A percentile compares a stretch with the other conserved stretches of the same genome.
Evolutionary conservation across 108 stramenopile species (phyloP).

Genomic region (Cyclostephanos tholiformis): DNA sequence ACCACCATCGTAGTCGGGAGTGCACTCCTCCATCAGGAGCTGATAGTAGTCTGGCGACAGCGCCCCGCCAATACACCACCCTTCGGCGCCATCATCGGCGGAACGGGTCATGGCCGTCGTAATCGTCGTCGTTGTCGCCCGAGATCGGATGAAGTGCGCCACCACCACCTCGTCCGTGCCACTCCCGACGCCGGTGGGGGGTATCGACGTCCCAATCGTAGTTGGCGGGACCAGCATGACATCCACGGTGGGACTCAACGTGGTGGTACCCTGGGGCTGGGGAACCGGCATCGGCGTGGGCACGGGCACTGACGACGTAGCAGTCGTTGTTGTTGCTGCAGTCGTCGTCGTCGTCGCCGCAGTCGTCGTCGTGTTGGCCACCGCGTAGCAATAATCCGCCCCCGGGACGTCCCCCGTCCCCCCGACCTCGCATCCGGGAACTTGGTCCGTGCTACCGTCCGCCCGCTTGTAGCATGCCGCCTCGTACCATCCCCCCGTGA

Average conservation of each 20-base stretch:
- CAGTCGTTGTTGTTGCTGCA: background rate
- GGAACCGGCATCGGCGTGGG: background rate
- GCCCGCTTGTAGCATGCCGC: conserved; percentile 36
- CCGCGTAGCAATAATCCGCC: conserved; percentile 45
- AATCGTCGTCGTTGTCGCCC: background rate
- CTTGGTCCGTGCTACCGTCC: conserved; percentile 30
- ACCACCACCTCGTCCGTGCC: background rate
- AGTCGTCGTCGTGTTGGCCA: too few species aligned
- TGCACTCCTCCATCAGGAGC: conserved; percentile 35
- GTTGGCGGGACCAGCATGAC: background rate
- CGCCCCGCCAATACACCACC: conserved; percentile 46
- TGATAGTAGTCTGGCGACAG: conserved; percentile 47
- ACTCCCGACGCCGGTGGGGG: conserved; percentile 1
- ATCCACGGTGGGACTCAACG: background rate
- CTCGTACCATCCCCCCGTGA: background rate
- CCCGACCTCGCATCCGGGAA: conserved; percentile 38
- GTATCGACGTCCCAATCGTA: background rate
- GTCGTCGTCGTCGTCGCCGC: background rate
- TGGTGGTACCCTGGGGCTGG: background rate
- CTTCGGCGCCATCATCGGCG: conserved; percentile 2
- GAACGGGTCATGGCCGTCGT: background rate
- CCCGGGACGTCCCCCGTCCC: conserved; percentile 43
- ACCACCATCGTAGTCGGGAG: background rate
- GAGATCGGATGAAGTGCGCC: conserved; percentile 25
- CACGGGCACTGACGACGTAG: background rate